A percentile compares a stretch with the other conserved stretches of the same genome.
Conservation (phyloP, 2,329 filamentous ascomycete species). For the Hypoxylon sp. region DNA sequence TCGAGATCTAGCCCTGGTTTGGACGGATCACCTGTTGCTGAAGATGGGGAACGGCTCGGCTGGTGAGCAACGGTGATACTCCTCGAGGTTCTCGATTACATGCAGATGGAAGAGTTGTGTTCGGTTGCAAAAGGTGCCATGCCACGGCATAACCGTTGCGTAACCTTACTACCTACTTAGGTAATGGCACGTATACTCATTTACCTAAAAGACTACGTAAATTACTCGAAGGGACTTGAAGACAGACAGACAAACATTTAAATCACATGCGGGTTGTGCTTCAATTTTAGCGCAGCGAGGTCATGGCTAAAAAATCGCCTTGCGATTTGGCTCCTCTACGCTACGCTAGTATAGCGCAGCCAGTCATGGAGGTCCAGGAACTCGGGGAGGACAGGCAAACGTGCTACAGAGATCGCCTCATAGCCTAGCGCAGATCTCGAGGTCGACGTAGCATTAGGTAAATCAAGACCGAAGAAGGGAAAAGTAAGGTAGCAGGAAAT, state of each 20-base stretch:
- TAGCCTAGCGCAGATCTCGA: slow-evolving; percentile 44
- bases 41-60: slow-evolving; percentile 17
- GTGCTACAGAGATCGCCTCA: slow-evolving; percentile 44
- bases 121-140: slow-evolving; percentile 24
- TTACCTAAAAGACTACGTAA: slow-evolving; percentile 13
- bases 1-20: slow-evolving; percentile 28
- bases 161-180: slow-evolving; percentile 21
- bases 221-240: slow-evolving; percentile 20
- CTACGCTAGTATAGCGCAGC: slow-evolving; percentile 6
- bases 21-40: slow-evolving; percentile 19
- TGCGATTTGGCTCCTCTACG: slow-evolving; percentile 5
- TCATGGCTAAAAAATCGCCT: slow-evolving; percentile 11
- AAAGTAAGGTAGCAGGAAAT: slow-evolving; percentile 33
- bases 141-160: slow-evolving; percentile 36
- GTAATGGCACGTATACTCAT: slow-evolving; percentile 11
- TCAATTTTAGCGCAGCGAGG: slow-evolving; percentile 17
- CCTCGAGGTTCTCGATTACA: slow-evolving; percentile 23
- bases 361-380: slow-evolving; percentile 5
- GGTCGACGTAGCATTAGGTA: slow-evolving; percentile 33
- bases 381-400: slow-evolving; percentile 23
- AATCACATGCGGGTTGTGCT: slow-evolving; percentile 4
- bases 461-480: slow-evolving; percentile 26
- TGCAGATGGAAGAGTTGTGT: slow-evolving; percentile 31
- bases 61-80: slow-evolving; percentile 29
- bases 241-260: neutral